Evolutionary conservation across 495 filamentous ascomycete genomes (phyloP).

Genomic region (Daldinia loculata): DNA sequence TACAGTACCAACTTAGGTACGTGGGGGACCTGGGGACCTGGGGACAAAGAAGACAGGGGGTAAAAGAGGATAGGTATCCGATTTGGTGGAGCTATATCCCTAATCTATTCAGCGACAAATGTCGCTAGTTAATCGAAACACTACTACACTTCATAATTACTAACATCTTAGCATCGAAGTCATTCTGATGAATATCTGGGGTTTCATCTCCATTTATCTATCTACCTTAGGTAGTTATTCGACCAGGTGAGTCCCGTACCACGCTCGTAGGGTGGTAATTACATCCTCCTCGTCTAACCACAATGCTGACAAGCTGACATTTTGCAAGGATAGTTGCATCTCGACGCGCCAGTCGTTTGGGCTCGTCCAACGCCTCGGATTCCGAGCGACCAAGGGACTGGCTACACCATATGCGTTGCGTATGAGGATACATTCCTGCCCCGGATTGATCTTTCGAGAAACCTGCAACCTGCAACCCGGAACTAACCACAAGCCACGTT

Average conservation of each 20-base stretch:
- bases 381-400: conserved; percentile 11
- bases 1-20: background rate
- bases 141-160: conserved; percentile 8
- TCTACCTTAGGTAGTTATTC: background rate
- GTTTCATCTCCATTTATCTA: background rate
- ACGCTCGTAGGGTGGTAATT: conserved; percentile 4
- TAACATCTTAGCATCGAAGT: conserved; percentile 5
- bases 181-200: background rate
- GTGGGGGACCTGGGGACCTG: background rate
- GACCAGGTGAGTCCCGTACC: background rate
- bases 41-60: conserved; percentile 5
- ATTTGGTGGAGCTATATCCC: conserved; percentile 13
- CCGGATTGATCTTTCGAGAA: conserved; percentile 20
- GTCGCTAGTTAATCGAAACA: conserved; percentile 16
- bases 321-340: conserved; percentile 21
- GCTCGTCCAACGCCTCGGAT: conserved; percentile 21
- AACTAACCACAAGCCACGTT: conserved; percentile 24
- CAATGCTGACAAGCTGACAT: conserved; percentile 26
- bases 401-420: conserved; percentile 7
- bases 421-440: conserved; percentile 5
- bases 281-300: background rate
- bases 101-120: conserved; percentile 30
- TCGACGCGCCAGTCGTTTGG: conserved; percentile 2
- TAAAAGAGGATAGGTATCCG: background rate
- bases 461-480: background rate